Evolutionary conservation across 371 early-diverging fungal species (phyloP).

Genomic region (Mortierella sp.): DNA sequence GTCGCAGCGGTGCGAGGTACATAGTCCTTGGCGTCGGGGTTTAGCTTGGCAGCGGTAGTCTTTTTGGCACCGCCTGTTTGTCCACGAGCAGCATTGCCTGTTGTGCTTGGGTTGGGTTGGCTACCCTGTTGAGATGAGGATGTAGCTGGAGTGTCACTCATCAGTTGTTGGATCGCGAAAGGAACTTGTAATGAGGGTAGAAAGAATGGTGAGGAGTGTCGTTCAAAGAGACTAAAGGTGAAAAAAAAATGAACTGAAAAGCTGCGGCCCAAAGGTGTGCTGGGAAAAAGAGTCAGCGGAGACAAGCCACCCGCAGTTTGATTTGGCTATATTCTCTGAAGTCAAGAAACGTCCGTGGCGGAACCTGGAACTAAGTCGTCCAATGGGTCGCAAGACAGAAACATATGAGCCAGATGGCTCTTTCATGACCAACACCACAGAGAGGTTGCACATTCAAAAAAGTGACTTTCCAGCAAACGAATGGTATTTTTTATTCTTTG

Average conservation of each 20-base stretch:
- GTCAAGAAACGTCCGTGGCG: not conserved
- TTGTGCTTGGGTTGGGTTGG: slow-evolving; percentile 4
- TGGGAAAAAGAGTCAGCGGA: not conserved
- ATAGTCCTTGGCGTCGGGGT: slow-evolving; percentile 56
- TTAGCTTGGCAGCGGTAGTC: slow-evolving; percentile 21
- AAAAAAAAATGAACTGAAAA: slow-evolving; percentile 1
- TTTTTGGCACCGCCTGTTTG: slow-evolving; percentile 12
- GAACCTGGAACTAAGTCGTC: not conserved
- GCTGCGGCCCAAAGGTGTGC: not conserved
- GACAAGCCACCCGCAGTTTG: slow-evolving; percentile 41
- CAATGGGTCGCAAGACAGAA: not conserved
- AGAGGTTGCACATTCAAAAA: not conserved
- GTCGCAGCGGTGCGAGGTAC: slow-evolving; percentile 32
- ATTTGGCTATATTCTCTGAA: not conserved
- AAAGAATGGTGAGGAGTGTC: not conserved
- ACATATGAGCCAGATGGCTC: not conserved
- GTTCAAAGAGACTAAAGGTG: not conserved
- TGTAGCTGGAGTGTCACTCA: not conserved
- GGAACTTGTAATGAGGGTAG: not conserved
- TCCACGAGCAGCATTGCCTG: not conserved
- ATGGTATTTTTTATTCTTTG: slow-evolving; percentile 3
- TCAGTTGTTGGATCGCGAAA: slow-evolving; percentile 1
- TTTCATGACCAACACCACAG: not conserved
- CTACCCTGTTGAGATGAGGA: slow-evolving; percentile 14
- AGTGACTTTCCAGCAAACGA: not conserved